These are phyloP conservation scores for Pythium myriotylum DNA, from an alignment of 352 stramenopile genomes.

Conservation along the genomic window DNA sequence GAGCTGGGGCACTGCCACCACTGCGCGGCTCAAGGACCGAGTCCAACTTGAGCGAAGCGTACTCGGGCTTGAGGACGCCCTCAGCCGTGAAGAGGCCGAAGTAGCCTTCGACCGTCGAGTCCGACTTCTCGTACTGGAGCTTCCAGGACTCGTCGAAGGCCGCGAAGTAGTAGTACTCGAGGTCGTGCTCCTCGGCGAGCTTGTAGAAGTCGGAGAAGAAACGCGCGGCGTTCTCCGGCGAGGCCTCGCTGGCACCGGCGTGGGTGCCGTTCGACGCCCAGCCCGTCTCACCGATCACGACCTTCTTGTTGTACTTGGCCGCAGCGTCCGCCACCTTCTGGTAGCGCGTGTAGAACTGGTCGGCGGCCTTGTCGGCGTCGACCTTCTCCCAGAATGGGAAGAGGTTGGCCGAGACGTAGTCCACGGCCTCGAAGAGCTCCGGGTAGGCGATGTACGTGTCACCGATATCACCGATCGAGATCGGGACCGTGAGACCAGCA, in stretches of 20 bases:
- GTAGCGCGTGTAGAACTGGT: slow-evolving; percentile 53
- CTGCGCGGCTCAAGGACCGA: slow-evolving; percentile 1
- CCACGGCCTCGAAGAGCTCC: slow-evolving; percentile 55
- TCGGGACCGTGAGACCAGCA: slow-evolving; percentile 38
- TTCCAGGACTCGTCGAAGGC: slow-evolving; percentile 71
- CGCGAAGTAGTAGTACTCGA: slow-evolving; percentile 74
- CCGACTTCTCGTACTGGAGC: slow-evolving; percentile 42
- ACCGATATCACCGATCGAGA: slow-evolving; percentile 68
- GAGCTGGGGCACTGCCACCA: no score
- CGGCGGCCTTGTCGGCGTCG: slow-evolving; percentile 35
- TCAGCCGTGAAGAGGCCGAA: slow-evolving; percentile 63
- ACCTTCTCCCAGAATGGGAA: slow-evolving; percentile 75
- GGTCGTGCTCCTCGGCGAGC: slow-evolving; percentile 44
- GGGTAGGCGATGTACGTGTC: slow-evolving; percentile 57
- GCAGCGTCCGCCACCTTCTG: slow-evolving; percentile 32
- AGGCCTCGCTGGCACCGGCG: slow-evolving; percentile 37
- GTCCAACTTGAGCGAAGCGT: slow-evolving; percentile 42
- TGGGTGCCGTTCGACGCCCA: slow-evolving; percentile 52
- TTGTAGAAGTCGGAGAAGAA: slow-evolving; percentile 71
- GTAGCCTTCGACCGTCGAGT: slow-evolving; percentile 71
- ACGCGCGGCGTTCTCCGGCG: slow-evolving; percentile 37
- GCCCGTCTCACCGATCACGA: slow-evolving; percentile 72
- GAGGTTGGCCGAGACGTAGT: slow-evolving; percentile 63
- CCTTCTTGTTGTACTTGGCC: slow-evolving; percentile 48
- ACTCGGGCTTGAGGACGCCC: slow-evolving; percentile 52